These are phyloP conservation scores for Leccinum variabile DNA, from an alignment of 1,284 basidiomycete species.

Conservation along the genomic window DNA sequence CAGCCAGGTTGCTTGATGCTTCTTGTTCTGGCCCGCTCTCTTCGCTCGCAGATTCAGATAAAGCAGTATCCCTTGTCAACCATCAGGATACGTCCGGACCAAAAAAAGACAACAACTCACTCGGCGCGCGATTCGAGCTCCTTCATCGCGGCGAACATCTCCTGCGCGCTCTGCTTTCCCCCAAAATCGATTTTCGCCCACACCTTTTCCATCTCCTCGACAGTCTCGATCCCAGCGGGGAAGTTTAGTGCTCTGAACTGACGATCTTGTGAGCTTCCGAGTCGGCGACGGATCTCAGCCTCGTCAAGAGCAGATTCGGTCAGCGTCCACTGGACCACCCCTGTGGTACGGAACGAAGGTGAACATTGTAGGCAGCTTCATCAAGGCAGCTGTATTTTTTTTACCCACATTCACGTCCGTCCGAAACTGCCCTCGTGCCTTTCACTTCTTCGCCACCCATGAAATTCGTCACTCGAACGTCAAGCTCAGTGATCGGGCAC, in stretches of 20 bases:
- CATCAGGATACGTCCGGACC: background rate
- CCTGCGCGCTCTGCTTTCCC: slow-evolving; percentile 19
- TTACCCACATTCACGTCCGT: slow-evolving; percentile 41
- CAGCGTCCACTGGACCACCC: slow-evolving; percentile 56
- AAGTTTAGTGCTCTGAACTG: slow-evolving; percentile 46
- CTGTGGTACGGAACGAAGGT: slow-evolving; percentile 36
- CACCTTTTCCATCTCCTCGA: slow-evolving; percentile 44
- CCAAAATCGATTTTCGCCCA: slow-evolving; percentile 54
- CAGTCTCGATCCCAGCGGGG: slow-evolving; percentile 46
- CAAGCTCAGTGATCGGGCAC: slow-evolving; percentile 44
- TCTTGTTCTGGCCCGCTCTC: background rate
- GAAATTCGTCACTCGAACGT: slow-evolving; percentile 39
- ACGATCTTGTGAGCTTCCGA: slow-evolving; percentile 37
- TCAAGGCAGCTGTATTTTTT: background rate
- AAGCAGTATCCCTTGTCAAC: background rate
- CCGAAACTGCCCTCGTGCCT: slow-evolving; percentile 38
- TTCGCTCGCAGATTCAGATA: background rate
- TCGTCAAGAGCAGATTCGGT: slow-evolving; percentile 36
- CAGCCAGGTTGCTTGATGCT: background rate
- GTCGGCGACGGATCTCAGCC: slow-evolving; percentile 36
- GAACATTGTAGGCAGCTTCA: background rate
- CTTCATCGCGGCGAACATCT: slow-evolving; percentile 5
- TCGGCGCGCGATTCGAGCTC: background rate
- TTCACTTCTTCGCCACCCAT: slow-evolving; percentile 33
- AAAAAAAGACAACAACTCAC: background rate